Base-by-base conservation (phyloP, 768 basidiomycete genomes). In the Dacryopinax primogenitus region DNA sequence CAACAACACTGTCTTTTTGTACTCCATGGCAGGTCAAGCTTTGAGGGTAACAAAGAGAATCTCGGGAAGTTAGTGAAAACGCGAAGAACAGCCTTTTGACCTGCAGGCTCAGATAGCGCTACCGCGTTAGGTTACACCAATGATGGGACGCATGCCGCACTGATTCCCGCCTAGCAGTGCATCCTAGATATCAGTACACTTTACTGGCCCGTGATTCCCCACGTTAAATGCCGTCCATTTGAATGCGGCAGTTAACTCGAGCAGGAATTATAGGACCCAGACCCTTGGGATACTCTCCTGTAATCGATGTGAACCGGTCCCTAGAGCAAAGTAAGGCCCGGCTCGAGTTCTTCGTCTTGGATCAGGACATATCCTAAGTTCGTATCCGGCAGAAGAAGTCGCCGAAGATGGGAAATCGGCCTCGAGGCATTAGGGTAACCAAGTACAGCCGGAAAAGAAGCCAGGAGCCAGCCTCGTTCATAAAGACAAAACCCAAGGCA, bases 1-100 rank as follows among this genome's bases (percentile, higher is more conserved):
- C 41, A 44, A 4, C 41, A 37, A 9, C 11, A 47, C 11, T 58
- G 51, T 13, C 51, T 30, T 58, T 30, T 30, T 30, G 6, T 58
- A 30, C 13, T 30, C 30, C 41, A 13, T 58, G 51, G 26, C 30
- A 9, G 3, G 32, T 58, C 15, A 58, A 44, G 23, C 26, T 15
- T 13, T 58, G 26, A 15, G 32, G 51, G 51, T 32, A 58, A 58
- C 51, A 58, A 58, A 58, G 51, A 58, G 51, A 58, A 58, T 58
- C 26, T 30, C 51, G 9, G 18, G 21, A 30, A 58, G 26, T 58
- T 58, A 3, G 7, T 58, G 4, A 58, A 28, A 58, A 58, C 12
- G 51, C 51, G 51, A 58, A 58, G 51, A 11, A 58, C 51, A 3
- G 51, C 51, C 51, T 58, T 30, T 30, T 4, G 32, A 11, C 51